Evolutionary conservation across 2,329 filamentous ascomycete genomes (phyloP).

Genomic region (Ilyonectria destructans): DNA sequence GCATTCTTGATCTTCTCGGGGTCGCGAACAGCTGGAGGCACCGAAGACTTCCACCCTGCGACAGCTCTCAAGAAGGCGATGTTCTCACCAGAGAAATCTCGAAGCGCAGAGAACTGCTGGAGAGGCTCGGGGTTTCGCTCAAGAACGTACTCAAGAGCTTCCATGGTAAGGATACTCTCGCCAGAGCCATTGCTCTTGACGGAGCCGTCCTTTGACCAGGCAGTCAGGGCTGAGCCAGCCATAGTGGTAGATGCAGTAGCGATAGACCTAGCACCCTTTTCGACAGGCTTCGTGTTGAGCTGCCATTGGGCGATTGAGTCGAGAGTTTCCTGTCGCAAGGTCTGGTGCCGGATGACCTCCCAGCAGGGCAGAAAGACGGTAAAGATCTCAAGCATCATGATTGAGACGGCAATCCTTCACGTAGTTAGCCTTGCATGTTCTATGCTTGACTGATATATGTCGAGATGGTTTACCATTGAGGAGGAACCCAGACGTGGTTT

Average conservation of each 20-base stretch:
- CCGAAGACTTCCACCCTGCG: slow-evolving; percentile 58
- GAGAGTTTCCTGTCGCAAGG: slow-evolving; percentile 63
- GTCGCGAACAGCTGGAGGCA: slow-evolving; percentile 48
- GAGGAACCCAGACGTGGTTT: slow-evolving; percentile 71
- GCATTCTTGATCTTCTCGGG: slow-evolving; percentile 42
- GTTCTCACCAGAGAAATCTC: slow-evolving; percentile 81
- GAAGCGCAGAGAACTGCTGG: slow-evolving; percentile 75
- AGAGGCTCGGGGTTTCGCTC: slow-evolving; percentile 72
- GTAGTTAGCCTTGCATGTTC: no score
- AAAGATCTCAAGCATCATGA: slow-evolving; percentile 75
- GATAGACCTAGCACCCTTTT: slow-evolving; percentile 53
- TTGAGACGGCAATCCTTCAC: slow-evolving; percentile 73
- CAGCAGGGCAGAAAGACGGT: slow-evolving; percentile 76
- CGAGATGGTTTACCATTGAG: slow-evolving; percentile 69
- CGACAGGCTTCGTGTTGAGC: slow-evolving; percentile 54
- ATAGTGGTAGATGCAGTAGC: slow-evolving; percentile 53
- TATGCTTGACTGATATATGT: no score
- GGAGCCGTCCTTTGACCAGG: slow-evolving; percentile 55
- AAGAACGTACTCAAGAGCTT: slow-evolving; percentile 68
- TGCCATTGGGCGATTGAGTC: slow-evolving; percentile 67
- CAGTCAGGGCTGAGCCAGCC: slow-evolving; percentile 57
- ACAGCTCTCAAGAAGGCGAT: slow-evolving; percentile 75
- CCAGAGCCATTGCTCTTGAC: slow-evolving; percentile 44
- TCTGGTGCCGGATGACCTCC: slow-evolving; percentile 66
- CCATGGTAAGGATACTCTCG: slow-evolving; percentile 57